These are phyloP conservation scores for Tuber aestivum DNA, from an alignment of 495 filamentous ascomycete species.

Conservation along the genomic window DNA sequence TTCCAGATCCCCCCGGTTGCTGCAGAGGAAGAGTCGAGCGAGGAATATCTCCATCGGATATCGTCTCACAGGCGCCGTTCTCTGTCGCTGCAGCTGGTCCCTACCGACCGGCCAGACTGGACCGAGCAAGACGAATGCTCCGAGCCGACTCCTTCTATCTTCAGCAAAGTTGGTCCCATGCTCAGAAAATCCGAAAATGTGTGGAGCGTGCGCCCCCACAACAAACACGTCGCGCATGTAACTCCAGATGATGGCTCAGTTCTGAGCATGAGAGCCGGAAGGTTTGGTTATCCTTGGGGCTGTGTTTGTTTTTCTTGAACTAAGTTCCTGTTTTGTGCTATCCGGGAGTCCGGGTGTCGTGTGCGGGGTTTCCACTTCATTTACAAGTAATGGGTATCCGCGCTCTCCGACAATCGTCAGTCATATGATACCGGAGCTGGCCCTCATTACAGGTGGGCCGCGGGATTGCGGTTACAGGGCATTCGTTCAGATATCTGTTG, in stretches of 20 bases:
- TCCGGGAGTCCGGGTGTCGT: neutral
- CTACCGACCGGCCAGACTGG: slow-evolving; percentile 26
- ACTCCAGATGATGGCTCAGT: slow-evolving; percentile 6
- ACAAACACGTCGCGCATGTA: neutral
- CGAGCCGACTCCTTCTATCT: slow-evolving; percentile 8
- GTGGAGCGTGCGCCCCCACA: slow-evolving; percentile 5
- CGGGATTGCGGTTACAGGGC: neutral
- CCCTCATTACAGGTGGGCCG: neutral
- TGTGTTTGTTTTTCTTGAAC: slow-evolving; percentile 22
- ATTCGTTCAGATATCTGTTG: neutral
- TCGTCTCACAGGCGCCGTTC: slow-evolving; percentile 9
- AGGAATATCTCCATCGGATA: neutral
- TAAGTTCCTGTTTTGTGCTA: neutral
- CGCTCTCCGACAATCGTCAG: neutral
- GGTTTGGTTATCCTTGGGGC: slow-evolving; percentile 11
- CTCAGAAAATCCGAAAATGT: slow-evolving; percentile 10
- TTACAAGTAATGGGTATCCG: neutral
- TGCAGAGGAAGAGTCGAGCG: neutral
- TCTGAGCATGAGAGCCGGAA: slow-evolving; percentile 8
- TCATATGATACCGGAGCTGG: neutral
- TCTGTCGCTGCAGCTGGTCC: neutral
- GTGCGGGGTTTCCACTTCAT: neutral
- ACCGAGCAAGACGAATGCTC: slow-evolving; percentile 29
- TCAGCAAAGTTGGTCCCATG: slow-evolving; percentile 10
- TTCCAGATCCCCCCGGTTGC: neutral